phyloP scores from a whole-genome alignment of 768 basidiomycete species.

The Rubroboletus pulcherrimus region DNA sequence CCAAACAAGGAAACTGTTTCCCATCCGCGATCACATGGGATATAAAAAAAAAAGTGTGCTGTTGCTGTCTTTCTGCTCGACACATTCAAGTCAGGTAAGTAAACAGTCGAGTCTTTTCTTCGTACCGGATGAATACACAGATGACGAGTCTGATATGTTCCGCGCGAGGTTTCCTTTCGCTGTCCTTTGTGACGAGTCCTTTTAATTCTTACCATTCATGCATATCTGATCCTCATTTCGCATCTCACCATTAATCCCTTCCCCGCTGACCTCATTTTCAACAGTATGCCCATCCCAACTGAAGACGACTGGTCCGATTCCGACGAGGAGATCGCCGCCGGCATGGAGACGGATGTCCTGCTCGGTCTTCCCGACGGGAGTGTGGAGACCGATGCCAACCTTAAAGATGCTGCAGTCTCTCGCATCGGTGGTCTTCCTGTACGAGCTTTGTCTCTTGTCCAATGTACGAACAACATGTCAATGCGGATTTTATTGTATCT shows the following conservation, averaged over 20 bases:
- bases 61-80: neutral
- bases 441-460: conserved; percentile 49
- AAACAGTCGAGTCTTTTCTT: conserved; percentile 1
- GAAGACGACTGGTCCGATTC: conserved; percentile 80
- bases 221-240: conserved; percentile 60
- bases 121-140: conserved; percentile 45
- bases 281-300: conserved; percentile 38
- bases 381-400: conserved; percentile 53
- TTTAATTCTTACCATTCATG: conserved; percentile 85
- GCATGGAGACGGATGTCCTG: conserved; percentile 68
- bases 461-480: conserved; percentile 44
- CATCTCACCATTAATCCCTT: neutral
- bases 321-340: conserved; percentile 56
- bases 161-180: conserved; percentile 58
- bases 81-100: conserved; percentile 19
- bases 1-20: conserved; percentile 20
- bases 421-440: conserved; percentile 89
- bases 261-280: conserved; percentile 5
- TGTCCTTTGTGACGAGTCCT: conserved; percentile 58
- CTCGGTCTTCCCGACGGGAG: conserved; percentile 79
- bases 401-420: conserved; percentile 77
- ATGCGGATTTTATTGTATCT: conserved; percentile 44
- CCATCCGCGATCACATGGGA: conserved; percentile 3
- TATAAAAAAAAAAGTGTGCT: conserved; percentile 1
- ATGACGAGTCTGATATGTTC: conserved; percentile 81